These are phyloP conservation scores for Sutorius eximius DNA, from an alignment of 1,284 basidiomycete species.

Conservation along the genomic window DNA sequence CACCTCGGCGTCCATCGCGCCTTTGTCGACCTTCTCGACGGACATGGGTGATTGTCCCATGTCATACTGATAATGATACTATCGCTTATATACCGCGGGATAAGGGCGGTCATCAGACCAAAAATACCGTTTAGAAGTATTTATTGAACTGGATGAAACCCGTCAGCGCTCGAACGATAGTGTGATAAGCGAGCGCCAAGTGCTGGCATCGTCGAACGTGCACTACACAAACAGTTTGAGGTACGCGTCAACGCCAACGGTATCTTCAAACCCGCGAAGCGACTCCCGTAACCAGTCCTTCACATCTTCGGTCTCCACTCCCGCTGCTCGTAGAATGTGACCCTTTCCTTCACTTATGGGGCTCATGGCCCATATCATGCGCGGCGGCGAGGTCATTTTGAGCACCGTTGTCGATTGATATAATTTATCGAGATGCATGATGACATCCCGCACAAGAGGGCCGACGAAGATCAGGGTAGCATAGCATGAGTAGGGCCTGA, in stretches of 20 bases:
- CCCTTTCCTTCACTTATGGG: constrained; percentile 44
- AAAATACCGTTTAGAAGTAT: neutral
- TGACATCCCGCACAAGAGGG: constrained; percentile 47
- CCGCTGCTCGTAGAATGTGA: constrained; percentile 71
- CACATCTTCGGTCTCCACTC: constrained; percentile 68
- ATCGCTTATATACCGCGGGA: neutral
- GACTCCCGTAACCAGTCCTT: constrained; percentile 63
- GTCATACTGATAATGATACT: too few relatives aligned
- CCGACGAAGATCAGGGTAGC: constrained; percentile 80
- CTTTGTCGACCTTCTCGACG: constrained; percentile 2
- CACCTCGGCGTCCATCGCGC: neutral
- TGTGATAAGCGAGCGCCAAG: too few relatives aligned
- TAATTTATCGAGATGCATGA: constrained; percentile 45
- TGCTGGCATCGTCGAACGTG: neutral
- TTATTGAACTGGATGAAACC: too few relatives aligned
- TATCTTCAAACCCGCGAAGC: constrained; percentile 49
- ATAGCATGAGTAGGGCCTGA: constrained; percentile 82
- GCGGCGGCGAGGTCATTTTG: constrained; percentile 50
- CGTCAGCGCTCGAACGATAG: neutral
- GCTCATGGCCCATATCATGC: constrained; percentile 79
- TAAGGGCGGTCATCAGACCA: neutral
- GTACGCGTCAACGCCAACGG: constrained; percentile 66
- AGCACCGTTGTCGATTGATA: constrained; percentile 65
- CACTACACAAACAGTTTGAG: constrained; percentile 56
- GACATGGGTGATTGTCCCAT: constrained; percentile 5